Evolutionary conservation across 75 land plant genomes (phyloP), one percentile per base, ranked within the genome.

Genomic region (Azolla pinnata): DNA sequence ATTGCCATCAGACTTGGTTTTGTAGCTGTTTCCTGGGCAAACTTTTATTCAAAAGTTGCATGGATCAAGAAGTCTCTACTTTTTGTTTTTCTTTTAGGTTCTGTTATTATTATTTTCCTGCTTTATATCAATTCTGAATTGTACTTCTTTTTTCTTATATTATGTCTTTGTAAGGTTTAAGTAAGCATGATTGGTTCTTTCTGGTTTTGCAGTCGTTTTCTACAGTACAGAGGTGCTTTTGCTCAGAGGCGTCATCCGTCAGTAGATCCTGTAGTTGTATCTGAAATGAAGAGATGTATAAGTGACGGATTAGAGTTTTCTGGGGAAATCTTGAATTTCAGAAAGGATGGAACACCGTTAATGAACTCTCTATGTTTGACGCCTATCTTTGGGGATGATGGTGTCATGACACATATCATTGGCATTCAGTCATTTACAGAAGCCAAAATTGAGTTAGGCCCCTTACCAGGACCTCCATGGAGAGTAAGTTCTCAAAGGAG

Each of bases 321-420:
- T 33, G 90, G 90, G 3, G 86, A 86, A n/a, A 25, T 80, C 29
- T 61, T 86, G 55, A 86, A 86, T 56, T 86, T 86, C 47, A 76
- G 79, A 29, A 86, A 86, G 47, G 90, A 83, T 78, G 90, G 90
- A 33, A 66, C 81, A 30, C 83, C 87, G 5, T 25, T 86, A 60
- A 78, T 86, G 81, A 86, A 86, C 33, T 79, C 60, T 50, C 71
- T 86, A 55, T 69, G 71, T 27, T 27, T 86, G 29, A 80, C 73
- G 20, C 81, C 90, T 5, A 86, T 86, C 17, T 73, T 67, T 70
- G 87, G 79, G 29, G 87, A 83, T 64, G 90, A 80, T 70, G 86
- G 75, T 7, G 70, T 49, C 7, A 66, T 86, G 17, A 86, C 87
- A n/a, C 83, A 83, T 66, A 38, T 81, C 26, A 83, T 86, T 56